Conservation (phyloP, 148 eudicot species). For the Rhododendron williamsianum region DNA sequence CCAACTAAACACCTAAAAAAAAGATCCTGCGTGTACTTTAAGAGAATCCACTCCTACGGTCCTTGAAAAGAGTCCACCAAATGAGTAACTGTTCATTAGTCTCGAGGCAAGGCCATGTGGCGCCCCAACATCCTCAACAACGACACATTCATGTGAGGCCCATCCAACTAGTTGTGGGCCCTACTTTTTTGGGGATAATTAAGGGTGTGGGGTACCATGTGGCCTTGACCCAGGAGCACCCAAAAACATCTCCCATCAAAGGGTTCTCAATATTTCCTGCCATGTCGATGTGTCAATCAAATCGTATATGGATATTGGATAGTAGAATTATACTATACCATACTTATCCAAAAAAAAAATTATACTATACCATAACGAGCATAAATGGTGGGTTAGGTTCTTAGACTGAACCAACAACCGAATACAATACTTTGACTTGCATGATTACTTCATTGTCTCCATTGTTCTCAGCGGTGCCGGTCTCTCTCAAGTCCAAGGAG, state of each 20-base stretch:
- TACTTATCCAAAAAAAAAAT: too few species aligned
- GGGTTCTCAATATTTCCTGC: neutral
- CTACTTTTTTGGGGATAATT: neutral
- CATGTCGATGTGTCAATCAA: neutral
- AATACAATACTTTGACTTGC: neutral
- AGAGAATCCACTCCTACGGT: neutral
- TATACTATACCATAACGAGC: neutral
- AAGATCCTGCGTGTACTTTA: neutral
- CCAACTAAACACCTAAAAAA: neutral
- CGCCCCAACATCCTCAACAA: neutral
- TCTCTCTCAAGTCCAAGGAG: neutral
- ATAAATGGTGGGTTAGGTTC: neutral
- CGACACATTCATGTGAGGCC: neutral
- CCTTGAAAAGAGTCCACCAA: neutral
- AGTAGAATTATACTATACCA: neutral
- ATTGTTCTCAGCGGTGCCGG: neutral
- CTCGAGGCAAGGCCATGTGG: neutral
- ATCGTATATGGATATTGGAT: neutral
- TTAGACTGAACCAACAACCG: neutral
- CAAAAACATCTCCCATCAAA: neutral
- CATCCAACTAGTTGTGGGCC: neutral
- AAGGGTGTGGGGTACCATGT: neutral
- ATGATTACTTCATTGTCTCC: neutral
- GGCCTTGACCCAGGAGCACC: neutral
- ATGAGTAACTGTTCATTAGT: neutral